Evolutionary conservation across 208 protist genomes (phyloP).

Genomic region (Endotrypanum monterogeii): DNA sequence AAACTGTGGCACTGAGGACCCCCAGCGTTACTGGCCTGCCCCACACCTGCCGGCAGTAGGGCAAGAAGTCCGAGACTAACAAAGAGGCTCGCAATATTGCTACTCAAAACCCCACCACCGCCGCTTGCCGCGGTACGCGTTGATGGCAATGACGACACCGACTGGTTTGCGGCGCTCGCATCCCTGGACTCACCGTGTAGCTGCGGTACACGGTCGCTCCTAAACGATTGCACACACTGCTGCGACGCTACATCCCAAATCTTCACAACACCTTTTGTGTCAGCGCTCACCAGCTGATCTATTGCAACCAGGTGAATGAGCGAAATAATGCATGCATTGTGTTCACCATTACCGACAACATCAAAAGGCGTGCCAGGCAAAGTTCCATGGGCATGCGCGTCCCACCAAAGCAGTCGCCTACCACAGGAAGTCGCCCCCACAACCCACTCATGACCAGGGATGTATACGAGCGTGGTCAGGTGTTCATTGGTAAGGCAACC

Average conservation of each 20-base stretch:
- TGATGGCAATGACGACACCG: background rate
- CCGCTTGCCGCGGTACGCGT: constrained; percentile 5
- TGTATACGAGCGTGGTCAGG: constrained; percentile 25
- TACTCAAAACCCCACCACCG: background rate
- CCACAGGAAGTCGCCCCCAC: constrained; percentile 37
- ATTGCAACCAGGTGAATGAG: constrained; percentile 52
- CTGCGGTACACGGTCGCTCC: constrained; percentile 13
- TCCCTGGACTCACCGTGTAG: background rate
- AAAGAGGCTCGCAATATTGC: constrained; percentile 12
- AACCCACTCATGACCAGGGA: constrained; percentile 17
- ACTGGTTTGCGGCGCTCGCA: background rate
- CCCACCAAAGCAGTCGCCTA: constrained; percentile 55
- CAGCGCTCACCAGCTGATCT: constrained; percentile 73
- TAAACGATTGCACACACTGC: constrained; percentile 74
- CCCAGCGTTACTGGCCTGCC: constrained; percentile 9
- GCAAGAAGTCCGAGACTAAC: constrained; percentile 23
- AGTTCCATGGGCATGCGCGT: constrained; percentile 42
- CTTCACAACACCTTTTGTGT: constrained; percentile 66
- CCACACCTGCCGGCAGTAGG: constrained; percentile 18
- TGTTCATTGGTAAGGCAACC: constrained; percentile 20
- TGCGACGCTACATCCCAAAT: constrained; percentile 84
- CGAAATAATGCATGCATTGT: constrained; percentile 45
- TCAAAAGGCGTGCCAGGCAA: constrained; percentile 42
- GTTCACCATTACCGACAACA: constrained; percentile 32
- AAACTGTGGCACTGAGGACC: constrained; percentile 30